A percentile compares a stretch with the other conserved stretches of the same genome.
Evolutionary conservation across 805 yeast species (phyloP).

Genomic region (Pichia cabralensis): DNA sequence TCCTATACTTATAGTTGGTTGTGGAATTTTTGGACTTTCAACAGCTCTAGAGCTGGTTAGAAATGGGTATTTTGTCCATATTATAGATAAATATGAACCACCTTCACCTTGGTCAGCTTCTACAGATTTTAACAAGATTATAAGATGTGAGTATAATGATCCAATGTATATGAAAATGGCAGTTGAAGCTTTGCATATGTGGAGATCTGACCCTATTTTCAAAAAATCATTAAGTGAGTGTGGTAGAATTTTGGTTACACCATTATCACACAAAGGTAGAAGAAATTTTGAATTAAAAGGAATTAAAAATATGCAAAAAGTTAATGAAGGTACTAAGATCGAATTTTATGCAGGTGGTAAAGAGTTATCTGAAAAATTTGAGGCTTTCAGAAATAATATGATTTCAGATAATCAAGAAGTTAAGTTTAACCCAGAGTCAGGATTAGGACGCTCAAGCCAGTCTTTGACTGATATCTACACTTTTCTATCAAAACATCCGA

Average conservation of each 20-base stretch:
- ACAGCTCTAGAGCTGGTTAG: constrained; percentile 28
- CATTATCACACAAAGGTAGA: constrained; percentile 24
- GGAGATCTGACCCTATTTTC: constrained; percentile 28
- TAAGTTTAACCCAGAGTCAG: constrained; percentile 31
- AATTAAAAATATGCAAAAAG: constrained; percentile 21
- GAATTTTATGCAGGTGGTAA: constrained; percentile 21
- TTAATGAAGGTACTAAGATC: constrained; percentile 21
- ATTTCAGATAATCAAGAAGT: constrained; percentile 11
- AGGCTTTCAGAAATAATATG: constrained; percentile 10
- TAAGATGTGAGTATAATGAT: constrained; percentile 37
- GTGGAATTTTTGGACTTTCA: constrained; percentile 38
- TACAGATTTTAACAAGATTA: constrained; percentile 37
- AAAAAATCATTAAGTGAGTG: constrained; percentile 27
- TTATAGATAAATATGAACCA: constrained; percentile 30
- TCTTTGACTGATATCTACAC: constrained; percentile 25
- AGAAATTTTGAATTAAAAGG: constrained; percentile 28
- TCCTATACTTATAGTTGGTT: constrained; percentile 18
- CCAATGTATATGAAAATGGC: constrained; percentile 30
- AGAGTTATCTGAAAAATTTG: constrained; percentile 17
- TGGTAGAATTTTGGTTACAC: constrained; percentile 32
- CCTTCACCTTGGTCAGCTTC: constrained; percentile 41
- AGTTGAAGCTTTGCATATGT: constrained; percentile 32
- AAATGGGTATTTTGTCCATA: constrained; percentile 20
- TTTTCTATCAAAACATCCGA: constrained; percentile 16
- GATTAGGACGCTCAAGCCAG: constrained; percentile 30